A percentile compares a stretch with the other conserved stretches of the same genome.
These are phyloP conservation scores for Pseudogymnoascus sp. DNA, from an alignment of 2,329 filamentous ascomycete species.

Conservation along the genomic window DNA sequence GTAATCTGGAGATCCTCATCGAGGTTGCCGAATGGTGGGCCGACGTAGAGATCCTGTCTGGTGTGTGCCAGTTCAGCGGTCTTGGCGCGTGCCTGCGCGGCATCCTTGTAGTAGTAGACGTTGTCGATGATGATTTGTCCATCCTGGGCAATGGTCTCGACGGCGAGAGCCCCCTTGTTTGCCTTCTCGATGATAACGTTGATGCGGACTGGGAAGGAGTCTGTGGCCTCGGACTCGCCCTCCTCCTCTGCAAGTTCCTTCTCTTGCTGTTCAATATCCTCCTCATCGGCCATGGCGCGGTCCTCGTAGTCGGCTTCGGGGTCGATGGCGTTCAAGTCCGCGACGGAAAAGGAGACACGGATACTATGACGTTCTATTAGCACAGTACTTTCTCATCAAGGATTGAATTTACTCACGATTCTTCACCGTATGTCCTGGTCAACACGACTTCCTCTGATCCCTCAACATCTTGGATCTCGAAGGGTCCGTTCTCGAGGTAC, in stretches of 20 bases:
- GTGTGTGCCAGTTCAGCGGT: constrained; percentile 70
- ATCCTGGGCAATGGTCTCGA: constrained; percentile 81
- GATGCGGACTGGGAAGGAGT: constrained; percentile 71
- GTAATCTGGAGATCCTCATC: constrained; percentile 93
- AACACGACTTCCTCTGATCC: constrained; percentile 86
- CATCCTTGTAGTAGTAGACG: constrained; percentile 77
- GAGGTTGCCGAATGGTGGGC: constrained; percentile 86
- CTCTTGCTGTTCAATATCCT: constrained; percentile 42
- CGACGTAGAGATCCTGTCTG: constrained; percentile 74
- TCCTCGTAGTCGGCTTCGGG: constrained; percentile 53
- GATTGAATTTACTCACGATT: constrained; percentile 56
- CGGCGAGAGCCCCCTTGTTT: constrained; percentile 68
- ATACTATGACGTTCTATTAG: constrained; percentile 43
- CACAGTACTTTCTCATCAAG: neutral
- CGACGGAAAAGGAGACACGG: constrained; percentile 75
- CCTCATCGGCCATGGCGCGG: constrained; percentile 47
- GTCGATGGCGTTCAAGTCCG: constrained; percentile 65
- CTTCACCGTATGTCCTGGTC: constrained; percentile 74
- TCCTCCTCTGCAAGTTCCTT: constrained; percentile 53
- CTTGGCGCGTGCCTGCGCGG: constrained; percentile 68
- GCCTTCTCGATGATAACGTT: constrained; percentile 86
- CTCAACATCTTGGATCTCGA: constrained; percentile 71
- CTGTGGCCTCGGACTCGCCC: constrained; percentile 40
- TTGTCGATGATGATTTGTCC: constrained; percentile 83
- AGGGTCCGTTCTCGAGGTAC: constrained; percentile 79